Percentiles rank a stretch among this genome's conserved stretches.
Conservation (phyloP, 179 eudicot species). For the Heliamphora pulchella region DNA sequence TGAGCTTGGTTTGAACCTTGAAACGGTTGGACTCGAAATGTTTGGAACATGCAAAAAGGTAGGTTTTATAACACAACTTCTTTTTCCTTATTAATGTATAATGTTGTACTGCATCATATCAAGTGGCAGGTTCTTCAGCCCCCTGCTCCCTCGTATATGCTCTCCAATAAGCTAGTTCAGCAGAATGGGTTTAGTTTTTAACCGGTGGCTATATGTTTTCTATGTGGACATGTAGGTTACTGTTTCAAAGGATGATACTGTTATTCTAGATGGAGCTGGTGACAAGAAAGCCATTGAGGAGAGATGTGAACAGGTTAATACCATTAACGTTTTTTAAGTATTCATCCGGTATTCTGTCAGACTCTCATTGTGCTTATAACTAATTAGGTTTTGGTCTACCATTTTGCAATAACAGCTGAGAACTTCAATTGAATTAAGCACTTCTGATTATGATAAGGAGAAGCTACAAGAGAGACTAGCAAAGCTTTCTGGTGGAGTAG, state of each 20-base stretch:
- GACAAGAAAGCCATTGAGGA: conserved; percentile 72
- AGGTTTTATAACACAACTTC: background rate
- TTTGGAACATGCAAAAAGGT: conserved; percentile 86
- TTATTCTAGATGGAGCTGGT: conserved; percentile 78
- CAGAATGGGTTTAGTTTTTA: background rate
- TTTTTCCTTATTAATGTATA: background rate
- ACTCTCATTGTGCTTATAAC: background rate
- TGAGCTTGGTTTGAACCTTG: conserved; percentile 78
- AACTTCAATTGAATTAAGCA: conserved; percentile 50
- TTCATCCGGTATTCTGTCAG: background rate
- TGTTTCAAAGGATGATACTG: conserved; percentile 73
- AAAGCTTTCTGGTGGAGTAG: conserved; percentile 80
- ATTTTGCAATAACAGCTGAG: conserved; percentile 41
- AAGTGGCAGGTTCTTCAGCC: no score
- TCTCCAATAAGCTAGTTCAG: background rate
- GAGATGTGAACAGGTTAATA: conserved; percentile 71
- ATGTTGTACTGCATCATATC: background rate
- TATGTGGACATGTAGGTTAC: conserved; percentile 39
- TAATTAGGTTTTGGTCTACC: background rate
- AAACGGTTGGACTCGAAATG: conserved; percentile 51
- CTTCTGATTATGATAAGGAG: conserved; percentile 81
- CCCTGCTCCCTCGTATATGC: background rate
- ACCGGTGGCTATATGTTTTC: background rate
- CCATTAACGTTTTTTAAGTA: background rate
- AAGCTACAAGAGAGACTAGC: conserved; percentile 76